Base-by-base conservation (phyloP, 169 alveolate species). In the Eimeria sp. region DNA sequence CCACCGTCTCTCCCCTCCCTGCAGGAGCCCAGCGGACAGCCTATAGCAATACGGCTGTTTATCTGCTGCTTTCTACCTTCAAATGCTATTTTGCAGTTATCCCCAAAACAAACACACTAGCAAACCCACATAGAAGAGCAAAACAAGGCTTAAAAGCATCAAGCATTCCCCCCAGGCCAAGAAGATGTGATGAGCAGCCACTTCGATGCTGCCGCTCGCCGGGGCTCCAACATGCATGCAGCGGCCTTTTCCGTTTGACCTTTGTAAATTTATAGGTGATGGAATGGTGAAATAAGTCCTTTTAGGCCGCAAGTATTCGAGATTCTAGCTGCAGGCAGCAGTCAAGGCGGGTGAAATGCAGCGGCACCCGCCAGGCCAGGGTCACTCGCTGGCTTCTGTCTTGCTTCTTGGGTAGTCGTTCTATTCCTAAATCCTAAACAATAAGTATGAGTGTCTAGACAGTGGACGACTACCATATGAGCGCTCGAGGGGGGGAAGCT, bases 121-220 rank as follows among this genome's bases (percentile, higher is more conserved):
- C 20, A 14, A 13, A 58, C 2, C 70, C 70, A 14, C n/a, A 1
- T 10, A 25, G 22, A 65, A 9, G 5, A 0, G 0, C 4, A 25
- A n/a, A 65, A 65, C 11, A 65, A 5, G 14, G n/a, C 5, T 13
- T 9, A 7, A 20, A 65, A 65, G 20, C 5, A 65, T 5, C 75
- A 65, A 3, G 1, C 0, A 4, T 5, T 5, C 27, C 70, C 63
- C 0, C 27, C 70, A 18, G 27, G 27, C 20, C 70, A 18, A n/a
- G 10, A 30, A 7, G 7, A 20, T 20, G n/a, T 43, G 43, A 40
- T 40, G 75, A 9, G 16, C 83, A 73, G 83, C 83, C 83, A 40
- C 83, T 14, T 78, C 89, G 89, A 78, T 78, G 67, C 89, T 43
- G 25, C 30, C 89, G 67, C 89, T 49, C 89, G 22, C 70, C 40